Base-by-base conservation (phyloP, 768 basidiomycete species). In the Tylopilus plumbeoviolaceoides region DNA sequence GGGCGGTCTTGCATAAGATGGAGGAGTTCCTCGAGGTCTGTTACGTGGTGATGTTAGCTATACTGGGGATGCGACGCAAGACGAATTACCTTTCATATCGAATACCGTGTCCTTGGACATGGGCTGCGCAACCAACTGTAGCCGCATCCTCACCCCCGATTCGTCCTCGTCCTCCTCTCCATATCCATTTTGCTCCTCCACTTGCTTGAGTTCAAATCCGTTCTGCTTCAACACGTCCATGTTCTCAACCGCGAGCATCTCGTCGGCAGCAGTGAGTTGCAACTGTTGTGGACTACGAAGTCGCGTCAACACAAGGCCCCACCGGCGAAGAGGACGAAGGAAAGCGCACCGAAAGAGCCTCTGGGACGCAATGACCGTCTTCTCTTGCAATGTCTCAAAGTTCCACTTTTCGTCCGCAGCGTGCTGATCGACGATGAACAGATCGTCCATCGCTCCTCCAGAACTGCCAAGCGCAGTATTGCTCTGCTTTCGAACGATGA, bases 371-470 rank as follows among this genome's bases (percentile, higher is more conserved):
- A 99, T 94, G 47, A 78, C 80, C 11, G 95, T 98, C n/a, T 85
- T 92, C 58, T 81, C 78, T 68, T 98, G 95, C 52, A 98, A 72
- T 1, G 82, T 89, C 75, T 98, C 97, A 65, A 98, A 98, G 66
- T 98, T 98, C 72, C 91, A 98, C 73, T 98, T 98, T 71, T 98
- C 97, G 69, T 99, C 97, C 6, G 91, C 86, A 5, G 95, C 95
- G 69, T 98, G 95, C 65, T 98, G 95, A 62, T 98, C 95, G 17
- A 98, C 80, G 56, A 99, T 93, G 71, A 98, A 98, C 39, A 99
- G 73, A 62, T 99, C 95, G 64, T 98, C 95, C 72, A 83, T 74
- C 36, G 10, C 35, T 6, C 27, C 51, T 30, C 9, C 51, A 9
- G 14, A 48, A 7, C 40, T 30, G 2, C 25, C 40, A 20, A n/a